Base-by-base conservation (phyloP, 495 filamentous ascomycete species). In the Aspergillus saccharolyticus region DNA sequence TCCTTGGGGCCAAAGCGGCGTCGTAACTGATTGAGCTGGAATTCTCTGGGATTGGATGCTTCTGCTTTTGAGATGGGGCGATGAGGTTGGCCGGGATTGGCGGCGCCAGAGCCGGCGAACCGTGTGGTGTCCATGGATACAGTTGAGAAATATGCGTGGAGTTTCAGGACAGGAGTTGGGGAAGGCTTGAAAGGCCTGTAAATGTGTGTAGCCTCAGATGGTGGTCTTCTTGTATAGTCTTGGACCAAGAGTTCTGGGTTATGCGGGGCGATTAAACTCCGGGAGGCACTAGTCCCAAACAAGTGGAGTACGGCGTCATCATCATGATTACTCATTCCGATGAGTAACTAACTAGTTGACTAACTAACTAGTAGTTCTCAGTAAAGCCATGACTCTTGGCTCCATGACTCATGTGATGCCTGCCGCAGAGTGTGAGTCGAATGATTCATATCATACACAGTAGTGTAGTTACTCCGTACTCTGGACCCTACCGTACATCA, bases 1-100 rank as follows among this genome's bases (percentile, higher is more conserved):
- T 89, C 83, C 18, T 77, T 74, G 25, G 88, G 85, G 45, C 76
- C 79, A 66, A 84, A 95, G 14, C 91, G 83, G 30, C 85, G 84
- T 62, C 81, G 79, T 54, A 96, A 67, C 73, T 95, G 91, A 52
- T 81, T 80, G 52, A 94, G 71, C 63, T 95, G 88, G 63, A 92
- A 95, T 24, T 78, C 81, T 55, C 89, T 78, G 15, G 89, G 87
- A 66, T 92, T 81, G 42, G 84, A 79, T 39, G 73, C 64, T 69
- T 93, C 87, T 9, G 78, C 70, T 51, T 79, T 78, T 5, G 90
- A 83, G 6, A 87, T 69, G 10, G 90, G 90, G 59, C 85, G 83
- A 54, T 78, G 67, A 21, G 87, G 80, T 45, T 65, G 56, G 22
- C 48, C 42, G 25, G 65, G 45, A 44, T 58, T 67, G 53, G 62